Evolutionary conservation across 148 eudicot species (phyloP), one percentile per base, ranked within the genome.

Genomic region (Nepenthes mirabilis): DNA sequence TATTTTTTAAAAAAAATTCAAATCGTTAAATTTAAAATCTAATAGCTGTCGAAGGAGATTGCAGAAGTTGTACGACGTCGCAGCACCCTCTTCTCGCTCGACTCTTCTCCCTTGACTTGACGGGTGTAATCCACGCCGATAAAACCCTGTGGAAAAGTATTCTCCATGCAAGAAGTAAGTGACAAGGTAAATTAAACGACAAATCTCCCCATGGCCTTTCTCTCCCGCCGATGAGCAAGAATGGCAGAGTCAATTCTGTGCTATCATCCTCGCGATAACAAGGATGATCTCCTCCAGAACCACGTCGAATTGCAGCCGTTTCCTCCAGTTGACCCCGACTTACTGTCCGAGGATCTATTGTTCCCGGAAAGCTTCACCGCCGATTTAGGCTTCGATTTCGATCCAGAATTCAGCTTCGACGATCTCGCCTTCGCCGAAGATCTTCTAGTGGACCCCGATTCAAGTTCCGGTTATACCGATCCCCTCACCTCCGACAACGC

Each of bases 331-430:
- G 79, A 70, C 54, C 35, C 58, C 40, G 51, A 51, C 49, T 50
- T 72, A 1, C 58, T 72, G 60, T 43, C 75, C 69, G 73, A 58
- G 47, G 79, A 75, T 52, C 64, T 75, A 50, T 9, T 57, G 11
- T 73, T 65, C 37, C 63, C 62, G 40, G 61, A 56, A 3, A 14
- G 36, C 52, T 68, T 65, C 67, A 36, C 55, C 62, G 34, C 43
- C 12, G 75, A 68, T 12, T 75, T 77, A 47, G 69, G 54, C 47
- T 63, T 47, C 57, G 72, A 64, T 13, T 58, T 43, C 55, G 79
- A 75, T 72, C 63, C 83, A 13, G 83, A 80, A 48, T 67, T 85
- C 69, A 66, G 67, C 34, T 67, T 76, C 57, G 88, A 83, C 64
- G 86, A 80, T 61, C 47, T 83, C 53, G 34, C 60, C 11, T 76